These are phyloP conservation scores for Rubus idaeus DNA, from an alignment of 306 rosid species.

Conservation along the genomic window DNA sequence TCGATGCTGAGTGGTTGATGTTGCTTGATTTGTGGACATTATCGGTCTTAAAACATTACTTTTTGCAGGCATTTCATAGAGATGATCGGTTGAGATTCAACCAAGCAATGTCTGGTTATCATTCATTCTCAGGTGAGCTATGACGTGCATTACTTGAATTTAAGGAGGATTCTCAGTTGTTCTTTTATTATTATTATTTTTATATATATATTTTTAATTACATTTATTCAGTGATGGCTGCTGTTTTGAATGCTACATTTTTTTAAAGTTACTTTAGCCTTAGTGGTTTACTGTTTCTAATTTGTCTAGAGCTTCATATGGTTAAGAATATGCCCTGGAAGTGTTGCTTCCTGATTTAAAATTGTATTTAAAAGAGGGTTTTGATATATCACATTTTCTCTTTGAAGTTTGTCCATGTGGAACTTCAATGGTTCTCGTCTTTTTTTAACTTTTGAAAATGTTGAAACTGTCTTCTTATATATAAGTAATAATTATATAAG, in stretches of 20 bases:
- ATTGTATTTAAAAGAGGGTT: background rate
- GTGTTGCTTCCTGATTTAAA: background rate
- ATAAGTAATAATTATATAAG: background rate
- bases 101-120: conserved; percentile 55
- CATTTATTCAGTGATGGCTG: background rate
- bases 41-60: conserved; percentile 16
- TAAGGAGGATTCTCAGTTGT: conserved; percentile 15
- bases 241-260: background rate
- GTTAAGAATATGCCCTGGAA: background rate
- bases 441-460: background rate
- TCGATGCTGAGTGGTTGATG: conserved; percentile 14
- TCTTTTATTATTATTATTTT: background rate
- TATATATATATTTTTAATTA: background rate
- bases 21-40: conserved; percentile 22
- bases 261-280: background rate
- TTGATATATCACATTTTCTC: background rate
- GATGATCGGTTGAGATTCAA: conserved; percentile 79
- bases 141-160: conserved; percentile 23
- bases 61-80: conserved; percentile 75
- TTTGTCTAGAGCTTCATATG: background rate
- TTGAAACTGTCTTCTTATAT: background rate
- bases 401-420: background rate
- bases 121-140: conserved; percentile 69
- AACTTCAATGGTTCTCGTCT: background rate
- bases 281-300: background rate